Evolutionary conservation across 164 flowering plant species (phyloP), one percentile per base, ranked within the genome.

Genomic region (Litsea cubeba): DNA sequence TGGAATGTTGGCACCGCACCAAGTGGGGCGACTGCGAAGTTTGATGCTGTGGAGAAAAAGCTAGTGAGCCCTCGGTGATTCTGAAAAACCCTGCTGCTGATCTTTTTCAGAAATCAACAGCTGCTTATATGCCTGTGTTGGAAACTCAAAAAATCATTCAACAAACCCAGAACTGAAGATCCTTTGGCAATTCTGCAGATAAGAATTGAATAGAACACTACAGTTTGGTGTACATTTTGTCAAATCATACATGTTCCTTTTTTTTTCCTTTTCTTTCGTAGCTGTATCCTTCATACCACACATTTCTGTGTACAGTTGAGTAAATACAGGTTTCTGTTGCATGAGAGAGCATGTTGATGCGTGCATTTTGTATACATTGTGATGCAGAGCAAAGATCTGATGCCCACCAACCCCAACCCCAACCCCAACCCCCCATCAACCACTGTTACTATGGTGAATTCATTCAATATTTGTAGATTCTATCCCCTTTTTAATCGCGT

Each of bases 1-100:
- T 23, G 76, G 63, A 65, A 78, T 24, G 85, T 83, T 23, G 85
- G 85, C 25, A 79, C 93, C 3, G 97, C 87, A 62, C 99, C 95
- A 12, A 84, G n/a, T n/a, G n/a, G 70, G 83, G 98, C 98, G 46
- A 91, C 98, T 20, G 86, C 92, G n/a, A 95, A 95, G 80, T 89
- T 90, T 68, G 97, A 91, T 78, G 88, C 77, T 23, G 85, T 87
- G 10, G 93, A 92, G 86, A 91, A 88, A 82, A 85, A 76, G 72
- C 68, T 93, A 72, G 72, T 76, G 24, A 92, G 94, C 64, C 98
- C 97, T 17, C 87, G 88, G n/a, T 23, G 91, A 86, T 76, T 28
- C 89, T 32, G 89, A 87, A 64, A 85, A 85, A 73, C 50, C n/a
- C 85, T 1, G 68, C 79, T 2, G 71, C 68, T 23, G 91, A 90